Conservation (phyloP, 148 eudicot species). For the Limonium bicolor region DNA sequence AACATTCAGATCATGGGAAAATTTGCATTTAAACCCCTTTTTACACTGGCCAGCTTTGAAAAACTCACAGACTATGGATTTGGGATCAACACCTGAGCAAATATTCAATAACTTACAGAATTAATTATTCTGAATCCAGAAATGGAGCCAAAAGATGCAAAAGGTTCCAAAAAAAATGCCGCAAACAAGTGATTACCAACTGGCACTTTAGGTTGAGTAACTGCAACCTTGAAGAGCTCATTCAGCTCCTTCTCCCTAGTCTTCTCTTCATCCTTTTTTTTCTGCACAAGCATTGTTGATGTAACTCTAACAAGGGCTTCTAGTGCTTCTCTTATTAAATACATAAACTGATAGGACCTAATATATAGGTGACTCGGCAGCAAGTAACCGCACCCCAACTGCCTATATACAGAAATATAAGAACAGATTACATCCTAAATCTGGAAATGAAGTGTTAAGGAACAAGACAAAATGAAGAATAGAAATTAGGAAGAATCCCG, state of each 20-base stretch:
- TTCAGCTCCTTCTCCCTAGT: constrained; percentile 65
- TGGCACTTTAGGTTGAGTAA: constrained; percentile 85
- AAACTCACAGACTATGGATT: constrained; percentile 71
- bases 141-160: neutral
- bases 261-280: constrained; percentile 81
- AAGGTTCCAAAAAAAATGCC: too few relatives aligned
- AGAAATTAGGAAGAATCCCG: too few relatives aligned
- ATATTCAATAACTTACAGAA: constrained; percentile 7
- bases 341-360: too few relatives aligned
- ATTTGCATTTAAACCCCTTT: constrained; percentile 84
- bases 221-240: constrained; percentile 71
- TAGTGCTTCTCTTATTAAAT: too few relatives aligned
- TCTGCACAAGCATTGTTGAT: too few relatives aligned
- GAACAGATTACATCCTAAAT: too few relatives aligned
- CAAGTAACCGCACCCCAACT: too few relatives aligned
- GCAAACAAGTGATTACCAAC: constrained; percentile 25
- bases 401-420: too few relatives aligned
- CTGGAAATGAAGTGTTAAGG: too few relatives aligned
- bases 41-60: constrained; percentile 80
- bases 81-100: constrained; percentile 78
- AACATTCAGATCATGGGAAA: constrained; percentile 67
- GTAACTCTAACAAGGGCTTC: too few relatives aligned
- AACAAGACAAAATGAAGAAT: too few relatives aligned
- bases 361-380: too few relatives aligned
- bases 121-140: constrained; percentile 4